Percentiles rank a stretch among this genome's conserved stretches.
These are phyloP conservation scores for Murraya paniculata DNA, from an alignment of 345 rosid species.

Conservation along the genomic window DNA sequence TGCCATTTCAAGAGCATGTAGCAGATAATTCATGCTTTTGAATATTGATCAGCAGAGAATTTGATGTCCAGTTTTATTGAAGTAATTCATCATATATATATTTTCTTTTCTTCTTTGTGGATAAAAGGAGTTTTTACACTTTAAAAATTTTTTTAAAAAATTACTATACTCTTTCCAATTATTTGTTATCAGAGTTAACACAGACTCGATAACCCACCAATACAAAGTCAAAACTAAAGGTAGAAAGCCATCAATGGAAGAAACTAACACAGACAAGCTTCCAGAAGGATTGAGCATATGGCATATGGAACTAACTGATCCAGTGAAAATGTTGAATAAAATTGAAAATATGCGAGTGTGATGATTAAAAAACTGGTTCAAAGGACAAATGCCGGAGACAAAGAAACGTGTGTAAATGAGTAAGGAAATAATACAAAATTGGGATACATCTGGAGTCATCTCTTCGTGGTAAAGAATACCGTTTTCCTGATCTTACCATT, in stretches of 20 bases:
- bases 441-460: not conserved
- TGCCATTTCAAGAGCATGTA: not conserved
- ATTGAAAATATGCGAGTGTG: not conserved
- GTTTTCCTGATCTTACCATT: not conserved
- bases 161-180: not conserved
- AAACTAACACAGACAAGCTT: not conserved
- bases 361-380: not conserved
- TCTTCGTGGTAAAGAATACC: not conserved
- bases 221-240: not conserved
- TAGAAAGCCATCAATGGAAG: no score
- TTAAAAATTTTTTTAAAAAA: not conserved
- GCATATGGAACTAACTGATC: not conserved
- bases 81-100: not conserved
- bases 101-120: not conserved
- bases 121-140: not conserved
- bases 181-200: not conserved
- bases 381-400: not conserved
- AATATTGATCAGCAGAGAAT: not conserved
- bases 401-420: not conserved
- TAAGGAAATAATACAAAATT: slow-evolving; percentile 11
- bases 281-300: not conserved
- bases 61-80: not conserved
- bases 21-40: not conserved
- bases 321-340: not conserved
- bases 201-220: not conserved